These are phyloP conservation scores for Populus euphratica DNA, from an alignment of 345 rosid species.

Conservation along the genomic window DNA sequence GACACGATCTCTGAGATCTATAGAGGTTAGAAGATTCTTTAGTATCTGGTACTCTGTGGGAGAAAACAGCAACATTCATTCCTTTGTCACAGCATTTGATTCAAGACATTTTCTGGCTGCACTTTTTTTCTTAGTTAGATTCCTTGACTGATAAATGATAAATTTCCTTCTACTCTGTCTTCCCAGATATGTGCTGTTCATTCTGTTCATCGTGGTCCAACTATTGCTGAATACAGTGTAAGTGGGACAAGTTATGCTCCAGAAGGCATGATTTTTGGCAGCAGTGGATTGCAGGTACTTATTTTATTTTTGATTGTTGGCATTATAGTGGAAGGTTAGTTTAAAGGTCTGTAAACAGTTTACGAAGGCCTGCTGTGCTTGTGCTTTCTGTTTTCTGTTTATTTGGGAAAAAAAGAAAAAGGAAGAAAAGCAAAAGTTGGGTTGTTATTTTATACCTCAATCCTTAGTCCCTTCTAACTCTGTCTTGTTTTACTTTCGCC, in stretches of 20 bases:
- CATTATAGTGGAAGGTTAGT: not conserved
- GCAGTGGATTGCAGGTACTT: constrained; percentile 63
- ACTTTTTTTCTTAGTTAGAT: not conserved
- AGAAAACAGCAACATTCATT: not conserved
- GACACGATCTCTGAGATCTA: not conserved
- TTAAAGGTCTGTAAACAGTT: not conserved
- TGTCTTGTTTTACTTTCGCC: not conserved
- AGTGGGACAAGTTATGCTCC: constrained; percentile 98
- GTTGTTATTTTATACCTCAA: not conserved
- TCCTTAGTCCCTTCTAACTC: not conserved
- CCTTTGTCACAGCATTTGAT: not conserved
- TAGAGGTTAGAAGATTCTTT: not conserved
- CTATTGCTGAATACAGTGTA: constrained; percentile 66
- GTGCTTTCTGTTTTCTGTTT: not conserved
- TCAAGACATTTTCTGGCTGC: not conserved
- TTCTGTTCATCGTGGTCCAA: constrained; percentile 61
- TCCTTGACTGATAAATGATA: not conserved
- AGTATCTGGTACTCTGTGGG: not conserved
- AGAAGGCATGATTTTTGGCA: constrained; percentile 76
- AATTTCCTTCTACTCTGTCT: constrained; percentile 16
- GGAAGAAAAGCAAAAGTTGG: not conserved
- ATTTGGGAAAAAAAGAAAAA: not conserved
- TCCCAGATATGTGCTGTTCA: constrained; percentile 81
- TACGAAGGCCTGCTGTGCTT: not conserved
- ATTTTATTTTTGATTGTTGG: constrained; percentile 7